A percentile compares a stretch with the other conserved stretches of the same genome.
Conservation (phyloP, 805 yeast genomes). For the Pichia manshurica region DNA sequence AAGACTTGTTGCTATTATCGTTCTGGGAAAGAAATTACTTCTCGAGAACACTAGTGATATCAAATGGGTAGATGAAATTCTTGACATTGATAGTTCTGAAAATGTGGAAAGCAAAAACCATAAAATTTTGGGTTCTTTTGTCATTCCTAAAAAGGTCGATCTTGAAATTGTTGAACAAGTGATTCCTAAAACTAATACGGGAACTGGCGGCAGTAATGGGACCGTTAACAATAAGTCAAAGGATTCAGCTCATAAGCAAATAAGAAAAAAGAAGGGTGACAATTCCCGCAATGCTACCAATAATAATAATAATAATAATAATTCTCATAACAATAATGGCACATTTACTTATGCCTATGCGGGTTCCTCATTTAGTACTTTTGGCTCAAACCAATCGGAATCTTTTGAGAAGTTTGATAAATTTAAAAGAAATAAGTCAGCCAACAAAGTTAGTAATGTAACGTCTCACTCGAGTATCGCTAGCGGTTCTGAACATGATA, state of each 20-base stretch:
- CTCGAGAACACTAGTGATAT: conserved; percentile 28
- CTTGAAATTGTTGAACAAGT: conserved; percentile 2
- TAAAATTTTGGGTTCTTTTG: not conserved
- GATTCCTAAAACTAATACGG: not conserved
- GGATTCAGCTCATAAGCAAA: not conserved
- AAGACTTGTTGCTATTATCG: conserved; percentile 33
- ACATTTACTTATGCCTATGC: conserved; percentile 10
- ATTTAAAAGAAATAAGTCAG: conserved; percentile 8
- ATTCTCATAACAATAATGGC: no score
- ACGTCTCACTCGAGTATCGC: conserved; percentile 4
- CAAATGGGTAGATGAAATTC: conserved; percentile 1
- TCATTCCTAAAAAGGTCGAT: not conserved
- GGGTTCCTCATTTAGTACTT: conserved; percentile 15
- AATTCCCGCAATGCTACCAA: not conserved
- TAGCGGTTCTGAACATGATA: not conserved
- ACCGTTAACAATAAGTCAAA: not conserved
- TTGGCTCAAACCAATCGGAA: conserved; percentile 11
- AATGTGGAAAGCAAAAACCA: not conserved
- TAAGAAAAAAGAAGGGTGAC: conserved; percentile 2
- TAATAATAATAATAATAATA: not conserved
- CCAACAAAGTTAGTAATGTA: not conserved
- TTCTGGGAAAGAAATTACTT: conserved; percentile 27
- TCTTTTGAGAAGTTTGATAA: conserved; percentile 13
- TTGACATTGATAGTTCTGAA: not conserved
- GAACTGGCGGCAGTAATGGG: not conserved